Base-by-base conservation (phyloP, 129 eudicot species). In the Calendula officinalis region DNA sequence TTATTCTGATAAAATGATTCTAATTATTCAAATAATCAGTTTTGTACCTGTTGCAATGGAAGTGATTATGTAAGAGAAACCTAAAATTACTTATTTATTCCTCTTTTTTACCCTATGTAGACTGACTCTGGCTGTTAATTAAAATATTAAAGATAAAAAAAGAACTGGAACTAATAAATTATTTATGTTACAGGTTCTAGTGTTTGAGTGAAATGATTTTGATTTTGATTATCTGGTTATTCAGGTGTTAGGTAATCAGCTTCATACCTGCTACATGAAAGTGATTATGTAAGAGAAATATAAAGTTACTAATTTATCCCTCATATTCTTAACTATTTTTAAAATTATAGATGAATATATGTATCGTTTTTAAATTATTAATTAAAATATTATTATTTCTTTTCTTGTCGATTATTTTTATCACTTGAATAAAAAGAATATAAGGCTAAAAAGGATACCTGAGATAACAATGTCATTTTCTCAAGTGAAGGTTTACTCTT, bases 401-500 rank as follows among this genome's bases (percentile, higher is more conserved):
- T 62, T 35, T 47, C 60, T 60, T 40, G 8, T 15, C 51, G 54
- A 12, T 14, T 33, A 35, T 47, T n/a, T n/a, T 67, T 17, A 45
- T 17, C 33, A 76, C 42, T 49, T 68, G 2, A 16, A 58, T 8
- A 53, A 33, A 49, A 60, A 32, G 50, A 56, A 42, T 45, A 55
- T 38, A 50, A 37, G 37, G 53, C 59, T 42, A 43, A 56, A 34
- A 60, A 47, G 36, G 30, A 22, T 60, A 80, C 75, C 82, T 94
- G 84, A 68, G 84, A 83, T 53, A 85, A 79, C 76, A 94, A 70
- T 15, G 82, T 78, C 81, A 88, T 62, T 78, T 94, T 67, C 74
- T 74, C 99, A 67, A 94, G 87, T 72, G 99, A 94, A 50, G 67
- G 69, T 57, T 83, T 78, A 72, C 92, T 94, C 81, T 87, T 81